A percentile compares a stretch with the other conserved stretches of the same genome.
Evolutionary conservation across 2,329 filamentous ascomycete genomes (phyloP).

Genomic region (Decorospora gaudefroyi): DNA sequence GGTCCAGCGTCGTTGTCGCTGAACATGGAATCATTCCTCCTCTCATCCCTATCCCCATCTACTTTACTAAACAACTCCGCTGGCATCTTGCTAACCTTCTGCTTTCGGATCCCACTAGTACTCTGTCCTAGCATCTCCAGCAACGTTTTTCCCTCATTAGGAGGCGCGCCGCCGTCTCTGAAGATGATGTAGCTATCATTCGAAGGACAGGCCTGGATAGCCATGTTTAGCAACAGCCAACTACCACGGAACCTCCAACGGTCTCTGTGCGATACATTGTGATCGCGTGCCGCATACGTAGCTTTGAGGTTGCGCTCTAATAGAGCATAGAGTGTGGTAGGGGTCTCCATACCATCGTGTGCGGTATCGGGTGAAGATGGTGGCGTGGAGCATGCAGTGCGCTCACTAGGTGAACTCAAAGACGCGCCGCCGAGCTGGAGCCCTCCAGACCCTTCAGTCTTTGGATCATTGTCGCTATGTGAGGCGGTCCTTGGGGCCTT

Average conservation of each 20-base stretch:
- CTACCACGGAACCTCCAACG: conserved; percentile 28
- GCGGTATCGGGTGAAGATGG: no score
- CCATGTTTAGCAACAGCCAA: conserved; percentile 23
- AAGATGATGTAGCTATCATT: conserved; percentile 22
- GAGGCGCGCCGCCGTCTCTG: not conserved
- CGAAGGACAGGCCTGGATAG: conserved; percentile 19
- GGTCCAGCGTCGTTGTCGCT: no score
- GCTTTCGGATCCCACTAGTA: not conserved
- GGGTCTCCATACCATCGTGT: not conserved
- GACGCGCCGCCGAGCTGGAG: not conserved
- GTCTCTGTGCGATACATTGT: conserved; percentile 14
- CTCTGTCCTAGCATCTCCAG: conserved; percentile 12
- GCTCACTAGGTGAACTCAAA: not conserved
- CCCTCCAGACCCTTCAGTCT: not conserved
- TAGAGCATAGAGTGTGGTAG: conserved; percentile 12
- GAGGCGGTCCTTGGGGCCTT: not conserved
- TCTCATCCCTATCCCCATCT: not conserved
- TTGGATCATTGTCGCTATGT: not conserved
- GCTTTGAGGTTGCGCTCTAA: conserved; percentile 16
- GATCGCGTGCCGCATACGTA: conserved; percentile 11
- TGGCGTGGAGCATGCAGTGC: not conserved
- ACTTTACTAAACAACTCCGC: conserved; percentile 2
- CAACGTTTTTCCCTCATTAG: conserved; percentile 12
- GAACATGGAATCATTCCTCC: conserved; percentile 16
- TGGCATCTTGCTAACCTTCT: conserved; percentile 11